Percentiles rank a stretch among this genome's conserved stretches.
Conservation (phyloP, 257 asterid species). For the Pogostemon cablin region DNA sequence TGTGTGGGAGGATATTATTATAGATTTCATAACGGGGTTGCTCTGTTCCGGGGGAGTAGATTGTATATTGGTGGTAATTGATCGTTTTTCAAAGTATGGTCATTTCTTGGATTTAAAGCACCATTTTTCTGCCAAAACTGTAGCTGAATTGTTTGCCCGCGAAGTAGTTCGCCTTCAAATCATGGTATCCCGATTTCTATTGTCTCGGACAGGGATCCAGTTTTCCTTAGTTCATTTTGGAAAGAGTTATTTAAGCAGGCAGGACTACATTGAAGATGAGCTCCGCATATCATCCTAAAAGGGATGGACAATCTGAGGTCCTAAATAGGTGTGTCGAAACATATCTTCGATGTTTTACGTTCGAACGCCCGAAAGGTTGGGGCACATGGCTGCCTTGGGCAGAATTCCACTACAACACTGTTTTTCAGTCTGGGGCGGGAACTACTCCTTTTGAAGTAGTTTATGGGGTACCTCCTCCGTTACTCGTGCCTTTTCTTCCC, state of each 20-base stretch:
- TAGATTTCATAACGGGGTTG: too few relatives aligned
- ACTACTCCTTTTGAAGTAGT: background rate
- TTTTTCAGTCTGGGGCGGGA: too few relatives aligned
- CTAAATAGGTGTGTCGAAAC: background rate
- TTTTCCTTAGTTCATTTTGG: conserved; percentile 1
- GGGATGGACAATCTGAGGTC: background rate
- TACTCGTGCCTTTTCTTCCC: background rate
- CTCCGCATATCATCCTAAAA: background rate
- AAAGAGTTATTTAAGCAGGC: background rate
- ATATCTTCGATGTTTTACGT: background rate
- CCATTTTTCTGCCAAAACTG: background rate
- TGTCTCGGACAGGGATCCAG: background rate
- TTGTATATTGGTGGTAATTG: too few relatives aligned
- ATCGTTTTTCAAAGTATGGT: too few relatives aligned
- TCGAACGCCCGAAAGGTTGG: background rate
- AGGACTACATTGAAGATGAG: background rate
- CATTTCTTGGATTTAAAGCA: too few relatives aligned
- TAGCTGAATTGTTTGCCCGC: background rate
- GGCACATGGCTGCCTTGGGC: background rate
- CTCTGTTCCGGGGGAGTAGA: too few relatives aligned
- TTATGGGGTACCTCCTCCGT: background rate
- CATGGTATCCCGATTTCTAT: background rate
- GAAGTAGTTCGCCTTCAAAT: background rate
- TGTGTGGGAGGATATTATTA: too few relatives aligned
- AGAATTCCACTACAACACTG: background rate